Base-by-base conservation (phyloP, 1,284 basidiomycete genomes). In the Schizophyllum commune region DNA sequence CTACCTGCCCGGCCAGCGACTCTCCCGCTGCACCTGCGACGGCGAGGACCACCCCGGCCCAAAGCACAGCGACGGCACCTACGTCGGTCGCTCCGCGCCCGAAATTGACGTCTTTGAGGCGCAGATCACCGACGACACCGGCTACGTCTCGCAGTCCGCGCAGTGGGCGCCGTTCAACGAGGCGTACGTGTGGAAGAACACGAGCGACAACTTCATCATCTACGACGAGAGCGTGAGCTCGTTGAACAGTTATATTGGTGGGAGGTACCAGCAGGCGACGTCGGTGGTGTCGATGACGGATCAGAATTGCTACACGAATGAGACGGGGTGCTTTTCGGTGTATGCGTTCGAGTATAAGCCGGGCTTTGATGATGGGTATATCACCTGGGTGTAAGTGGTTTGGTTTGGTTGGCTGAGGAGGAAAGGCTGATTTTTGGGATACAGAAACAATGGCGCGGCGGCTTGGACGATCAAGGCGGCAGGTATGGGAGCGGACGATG, bases 31-130 rank as follows among this genome's bases (percentile, higher is more conserved):
- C 72, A 94, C 92, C 1, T 95, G 92, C 68, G 73, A 77, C 0
- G 83, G 83, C 17, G 86, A 91, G 68, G 76, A 77, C 5, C 92
- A 94, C 71, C 92, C 92, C 0, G 92, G 92, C 0, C 92, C 92
- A 22, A 74, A 81, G 52, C 78, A 83, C 63, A 58, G 69, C 15
- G 81, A 82, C 65, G 81, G 91, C 13, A 78, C 85, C 0, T 92
- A 81, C 67, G 85, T 89, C 13, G 92, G 91, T 4, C 79, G 92
- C 39, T 73, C 84, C 0, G 88, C 91, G 0, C 91, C 91, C 0
- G 91, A 93, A 72, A 92, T 93, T 61, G 90, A 92, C 72, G 75
- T 92, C 59, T 82, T 92, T 64, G 90, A 92, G 75, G 89, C 89
- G 21, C 39, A 47, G 66, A 71, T 76, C 39, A 71, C 71, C 15